Conservation (phyloP, 1,139 yeast species). For the Saccharomyces hybrid region DNA sequence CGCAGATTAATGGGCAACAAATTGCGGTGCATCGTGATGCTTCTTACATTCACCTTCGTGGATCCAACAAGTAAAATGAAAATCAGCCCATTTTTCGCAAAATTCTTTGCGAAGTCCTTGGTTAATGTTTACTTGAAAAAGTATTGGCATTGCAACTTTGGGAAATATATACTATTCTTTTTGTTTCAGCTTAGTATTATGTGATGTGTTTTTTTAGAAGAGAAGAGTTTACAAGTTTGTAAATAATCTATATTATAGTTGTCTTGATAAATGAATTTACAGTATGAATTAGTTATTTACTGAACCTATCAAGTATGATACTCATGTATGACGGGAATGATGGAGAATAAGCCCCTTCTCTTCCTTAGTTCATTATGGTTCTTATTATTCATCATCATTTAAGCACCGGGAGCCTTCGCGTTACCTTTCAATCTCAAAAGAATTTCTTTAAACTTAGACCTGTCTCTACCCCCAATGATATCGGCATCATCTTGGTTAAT, state of each 20-base stretch:
- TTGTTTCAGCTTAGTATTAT: background rate
- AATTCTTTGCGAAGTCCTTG: background rate
- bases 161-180: background rate
- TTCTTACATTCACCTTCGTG: background rate
- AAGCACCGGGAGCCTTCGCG: constrained; percentile 67
- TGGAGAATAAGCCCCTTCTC: background rate
- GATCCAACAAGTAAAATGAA: background rate
- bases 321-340: background rate
- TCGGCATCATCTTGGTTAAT: constrained; percentile 40
- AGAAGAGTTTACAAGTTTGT: background rate
- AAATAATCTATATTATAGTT: background rate
- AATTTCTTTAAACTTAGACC: constrained; percentile 63
- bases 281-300: background rate
- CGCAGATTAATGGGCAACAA: background rate
- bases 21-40: background rate
- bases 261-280: background rate
- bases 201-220: background rate
- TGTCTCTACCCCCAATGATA: constrained; percentile 49
- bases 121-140: background rate
- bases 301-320: background rate
- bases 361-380: background rate
- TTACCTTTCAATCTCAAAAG: constrained; percentile 61
- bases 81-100: background rate
- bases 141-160: background rate
- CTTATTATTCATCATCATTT: constrained; percentile 12